Percentiles rank a stretch among this genome's conserved stretches.
Evolutionary conservation across 2,329 filamentous ascomycete genomes (phyloP).

Genomic region (Drechslera avenae): DNA sequence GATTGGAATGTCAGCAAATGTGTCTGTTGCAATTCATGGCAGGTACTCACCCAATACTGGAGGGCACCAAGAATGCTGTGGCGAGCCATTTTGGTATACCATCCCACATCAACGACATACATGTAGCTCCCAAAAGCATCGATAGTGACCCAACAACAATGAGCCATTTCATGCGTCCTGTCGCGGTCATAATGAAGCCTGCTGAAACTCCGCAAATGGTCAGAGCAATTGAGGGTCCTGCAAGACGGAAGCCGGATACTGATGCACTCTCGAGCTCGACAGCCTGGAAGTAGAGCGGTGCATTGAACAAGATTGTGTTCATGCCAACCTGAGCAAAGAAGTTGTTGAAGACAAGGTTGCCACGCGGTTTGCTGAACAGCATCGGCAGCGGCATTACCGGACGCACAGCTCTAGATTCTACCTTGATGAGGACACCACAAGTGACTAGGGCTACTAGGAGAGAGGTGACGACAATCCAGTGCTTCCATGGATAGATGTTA

Average conservation of each 20-base stretch:
- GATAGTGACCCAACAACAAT: conserved; percentile 47
- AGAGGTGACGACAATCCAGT: conserved; percentile 57
- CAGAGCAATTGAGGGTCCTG: conserved; percentile 63
- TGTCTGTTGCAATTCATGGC: no score
- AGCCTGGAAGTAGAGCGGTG: conserved; percentile 68
- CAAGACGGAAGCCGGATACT: conserved; percentile 72
- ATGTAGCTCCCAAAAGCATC: conserved; percentile 47
- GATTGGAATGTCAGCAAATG: no score
- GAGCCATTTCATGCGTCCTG: conserved; percentile 51
- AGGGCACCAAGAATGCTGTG: conserved; percentile 49
- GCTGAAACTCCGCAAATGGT: conserved; percentile 50
- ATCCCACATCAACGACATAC: conserved; percentile 45
- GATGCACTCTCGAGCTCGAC: conserved; percentile 65
- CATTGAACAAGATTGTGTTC: conserved; percentile 69
- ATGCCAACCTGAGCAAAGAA: conserved; percentile 57
- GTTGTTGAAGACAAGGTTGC: conserved; percentile 58
- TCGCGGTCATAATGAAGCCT: conserved; percentile 53
- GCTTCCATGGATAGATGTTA: conserved; percentile 58
- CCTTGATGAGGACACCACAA: conserved; percentile 49
- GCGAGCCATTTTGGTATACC: conserved; percentile 49
- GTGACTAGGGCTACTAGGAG: conserved; percentile 50
- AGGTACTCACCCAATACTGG: conserved; percentile 39
- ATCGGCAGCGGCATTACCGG: conserved; percentile 58
- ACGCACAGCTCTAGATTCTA: conserved; percentile 46
- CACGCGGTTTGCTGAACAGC: conserved; percentile 54